A percentile compares a stretch with the other conserved stretches of the same genome.
phyloP scores from a whole-genome alignment of 2,329 filamentous ascomycete genomes.

The Aspergillus arachidicola region DNA sequence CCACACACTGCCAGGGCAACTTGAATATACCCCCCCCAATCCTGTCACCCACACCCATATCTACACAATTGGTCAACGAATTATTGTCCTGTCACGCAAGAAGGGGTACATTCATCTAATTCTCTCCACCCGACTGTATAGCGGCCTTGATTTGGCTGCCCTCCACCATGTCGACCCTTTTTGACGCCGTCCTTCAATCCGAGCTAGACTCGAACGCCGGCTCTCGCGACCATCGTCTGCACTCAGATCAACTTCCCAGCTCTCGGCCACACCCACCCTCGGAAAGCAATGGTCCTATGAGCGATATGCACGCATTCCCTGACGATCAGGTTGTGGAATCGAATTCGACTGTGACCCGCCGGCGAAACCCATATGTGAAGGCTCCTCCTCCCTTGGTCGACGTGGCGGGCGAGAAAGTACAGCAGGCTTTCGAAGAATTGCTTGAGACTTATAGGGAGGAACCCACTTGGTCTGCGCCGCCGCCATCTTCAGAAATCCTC shows the following conservation, averaged over 20 bases:
- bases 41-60: background rate
- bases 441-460: slow-evolving; percentile 65
- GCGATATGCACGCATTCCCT: slow-evolving; percentile 61
- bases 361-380: slow-evolving; percentile 51
- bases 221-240: slow-evolving; percentile 31
- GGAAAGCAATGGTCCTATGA: slow-evolving; percentile 53
- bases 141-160: slow-evolving; percentile 28
- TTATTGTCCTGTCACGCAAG: background rate
- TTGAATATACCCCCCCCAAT: background rate
- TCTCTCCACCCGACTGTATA: background rate
- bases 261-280: slow-evolving; percentile 57
- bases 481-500: slow-evolving; percentile 58
- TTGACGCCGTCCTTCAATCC: slow-evolving; percentile 46
- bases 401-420: slow-evolving; percentile 63
- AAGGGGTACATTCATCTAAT: background rate
- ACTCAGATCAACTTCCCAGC: slow-evolving; percentile 51
- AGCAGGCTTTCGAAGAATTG: slow-evolving; percentile 64
- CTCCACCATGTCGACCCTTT: slow-evolving; percentile 43
- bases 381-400: slow-evolving; percentile 64
- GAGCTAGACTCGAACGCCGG: slow-evolving; percentile 41
- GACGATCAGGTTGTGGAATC: slow-evolving; percentile 64
- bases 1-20: background rate
- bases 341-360: slow-evolving; percentile 51
- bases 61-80: slow-evolving; percentile 10
- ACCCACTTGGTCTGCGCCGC: slow-evolving; percentile 53